Evolutionary conservation across 768 basidiomycete genomes (phyloP), one percentile per base, ranked within the genome.

Genomic region (Suillus clintonianus): DNA sequence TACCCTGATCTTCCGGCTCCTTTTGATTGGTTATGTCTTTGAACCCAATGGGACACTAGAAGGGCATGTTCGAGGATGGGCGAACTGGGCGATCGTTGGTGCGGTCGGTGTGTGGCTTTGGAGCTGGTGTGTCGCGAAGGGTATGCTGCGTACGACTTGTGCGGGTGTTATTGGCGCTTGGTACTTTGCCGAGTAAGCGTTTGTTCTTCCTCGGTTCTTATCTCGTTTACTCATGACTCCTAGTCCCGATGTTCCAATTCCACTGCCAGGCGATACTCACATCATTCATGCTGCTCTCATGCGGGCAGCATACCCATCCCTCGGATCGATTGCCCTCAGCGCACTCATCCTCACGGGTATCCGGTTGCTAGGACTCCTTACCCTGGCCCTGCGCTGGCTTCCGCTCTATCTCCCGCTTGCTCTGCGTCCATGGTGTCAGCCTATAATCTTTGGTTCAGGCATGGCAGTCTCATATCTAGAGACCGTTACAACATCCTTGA

Each of bases 141-240:
- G 95, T 2, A 72, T 93, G 2, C 77, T 95, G 50, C 81, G 93
- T 8, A 91, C 90, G 60, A 85, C 88, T 3, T 86, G 88, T 62
- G 89, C 94, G 0, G 90, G 89, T 36, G 92, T 95, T 5, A 85
- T 98, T 39, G 95, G 94, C 2, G 88, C 90, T 51, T 98, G 95
- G 95, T 97, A 97, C 73, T 97, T 94, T 76, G 74, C 85, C 34
- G 81, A 86, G 84, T 89, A 68, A 70, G 86, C 60, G 13, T 32
- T 10, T 7, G 55, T 42, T 30, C n/a, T 55, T 15, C 32, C 47
- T 62, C 17, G 1, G 27, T n/a, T 7, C 59, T 55, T 27, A 43
- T 13, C 65, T 65, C 53, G 65, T 53, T 41, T 57, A 4, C 39
- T 57, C 32, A 61, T 62, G 8, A 58, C 67, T 15, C 53, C 45